These are phyloP conservation scores for Pseudocercospora pini-densiflorae DNA, from an alignment of 2,329 filamentous ascomycete genomes.

Conservation along the genomic window DNA sequence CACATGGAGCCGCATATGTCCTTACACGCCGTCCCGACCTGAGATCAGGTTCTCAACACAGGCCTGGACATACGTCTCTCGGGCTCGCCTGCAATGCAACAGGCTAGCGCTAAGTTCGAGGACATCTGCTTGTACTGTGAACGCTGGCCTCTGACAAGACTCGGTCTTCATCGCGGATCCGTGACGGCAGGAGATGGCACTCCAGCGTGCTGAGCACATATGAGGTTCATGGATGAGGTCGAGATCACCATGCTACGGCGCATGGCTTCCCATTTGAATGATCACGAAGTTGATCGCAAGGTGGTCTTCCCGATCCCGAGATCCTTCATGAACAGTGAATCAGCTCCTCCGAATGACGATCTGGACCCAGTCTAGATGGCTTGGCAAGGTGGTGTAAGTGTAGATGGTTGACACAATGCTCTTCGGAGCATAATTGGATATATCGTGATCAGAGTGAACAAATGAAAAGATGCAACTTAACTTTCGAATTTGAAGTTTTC, in stretches of 20 bases:
- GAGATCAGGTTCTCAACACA: too few relatives aligned
- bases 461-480: neutral
- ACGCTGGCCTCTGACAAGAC: too few relatives aligned
- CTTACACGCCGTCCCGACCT: too few relatives aligned
- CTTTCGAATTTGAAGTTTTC: neutral
- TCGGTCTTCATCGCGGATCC: neutral
- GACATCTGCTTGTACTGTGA: too few relatives aligned
- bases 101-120: too few relatives aligned
- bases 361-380: neutral
- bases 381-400: neutral
- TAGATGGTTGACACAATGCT: neutral
- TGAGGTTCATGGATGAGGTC: neutral
- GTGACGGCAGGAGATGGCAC: neutral
- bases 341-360: neutral
- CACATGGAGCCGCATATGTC: too few relatives aligned
- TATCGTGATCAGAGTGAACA: neutral
- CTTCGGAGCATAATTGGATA: too few relatives aligned
- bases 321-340: too few relatives aligned
- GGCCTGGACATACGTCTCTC: too few relatives aligned
- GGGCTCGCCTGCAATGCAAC: too few relatives aligned
- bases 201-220: neutral
- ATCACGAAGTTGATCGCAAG: neutral
- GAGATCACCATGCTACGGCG: neutral
- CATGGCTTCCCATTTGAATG: too few relatives aligned
- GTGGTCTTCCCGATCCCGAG: neutral